Evolutionary conservation across 1,284 basidiomycete species (phyloP), one percentile per base, ranked within the genome.

Genomic region (Ceratobasidium papillatum): DNA sequence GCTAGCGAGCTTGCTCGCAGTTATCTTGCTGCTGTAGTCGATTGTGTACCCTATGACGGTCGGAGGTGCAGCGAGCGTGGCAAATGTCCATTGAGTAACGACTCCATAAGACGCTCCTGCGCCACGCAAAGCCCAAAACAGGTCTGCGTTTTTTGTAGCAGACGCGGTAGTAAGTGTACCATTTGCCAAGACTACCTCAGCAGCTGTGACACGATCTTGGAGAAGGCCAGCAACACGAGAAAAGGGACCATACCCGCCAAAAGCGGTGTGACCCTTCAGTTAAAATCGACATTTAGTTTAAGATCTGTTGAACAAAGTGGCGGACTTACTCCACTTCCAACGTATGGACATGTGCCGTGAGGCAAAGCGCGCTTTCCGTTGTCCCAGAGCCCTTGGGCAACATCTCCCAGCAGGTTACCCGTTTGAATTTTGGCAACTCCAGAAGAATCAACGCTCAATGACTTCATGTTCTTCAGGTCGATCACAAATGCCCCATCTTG

Each of bases 51-150:
- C 56, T 45, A 76, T 73, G 45, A 56, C 51, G 2, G 34, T 58
- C 17, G 49, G 12, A 3, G 75, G 75, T 1, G 75, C 75, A 27
- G 71, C 58, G 1, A 74, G 47, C 14, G 75, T 76, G 0, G 69
- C 59, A 65, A 74, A 76, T 2, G 75, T 74, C 69, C 69, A 76
- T 11, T 72, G 51, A 8, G 75, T 76, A 19, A 76, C 75, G 25
- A 76, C 61, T 30, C 81, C 82, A 74, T 79, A 80, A 61, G 79
- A 80, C 11, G 76, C 71, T 0, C 81, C 82, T 0, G 76, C 82
- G 19, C 82, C 82, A 12, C 81, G 75, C 14, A 83, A 69, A 1
- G 79, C 82, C 78, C 79, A 82, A 75, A 80, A 81, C 1, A 82
- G 76, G 72, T 82, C 80, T 11, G 74, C 12, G 54, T 75, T 61